phyloP scores from a whole-genome alignment of 345 rosid species.

The Gossypioides kirkii region DNA sequence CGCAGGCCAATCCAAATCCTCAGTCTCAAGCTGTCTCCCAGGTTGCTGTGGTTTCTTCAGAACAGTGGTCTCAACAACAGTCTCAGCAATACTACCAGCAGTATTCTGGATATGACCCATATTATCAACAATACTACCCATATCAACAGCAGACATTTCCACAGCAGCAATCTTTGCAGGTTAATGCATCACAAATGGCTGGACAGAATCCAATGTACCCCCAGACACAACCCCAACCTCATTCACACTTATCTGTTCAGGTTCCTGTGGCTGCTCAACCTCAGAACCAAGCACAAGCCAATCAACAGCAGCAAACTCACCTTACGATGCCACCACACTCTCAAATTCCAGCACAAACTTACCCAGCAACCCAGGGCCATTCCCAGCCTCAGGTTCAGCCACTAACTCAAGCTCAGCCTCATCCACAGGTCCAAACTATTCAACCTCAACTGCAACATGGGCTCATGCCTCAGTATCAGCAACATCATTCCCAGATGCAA shows the following conservation, averaged over 20 bases:
- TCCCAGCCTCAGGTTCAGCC: constrained; percentile 30
- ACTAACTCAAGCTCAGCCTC: constrained; percentile 22
- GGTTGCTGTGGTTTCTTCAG: constrained; percentile 41
- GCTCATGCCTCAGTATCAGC: constrained; percentile 19
- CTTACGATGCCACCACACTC: constrained; percentile 20
- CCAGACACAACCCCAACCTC: constrained; percentile 30
- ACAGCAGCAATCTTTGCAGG: constrained; percentile 35
- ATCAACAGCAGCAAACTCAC: constrained; percentile 32
- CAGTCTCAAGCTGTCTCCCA: constrained; percentile 35
- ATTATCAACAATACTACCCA: constrained; percentile 54
- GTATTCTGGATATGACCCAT: constrained; percentile 46
- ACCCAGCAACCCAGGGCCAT: constrained; percentile 29
- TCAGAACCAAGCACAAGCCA: constrained; percentile 30
- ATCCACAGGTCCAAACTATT: constrained; percentile 7
- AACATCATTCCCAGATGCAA: constrained; percentile 18
- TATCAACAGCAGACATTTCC: constrained; percentile 48
- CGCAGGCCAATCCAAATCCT: constrained; percentile 28
- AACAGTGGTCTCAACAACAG: constrained; percentile 57
- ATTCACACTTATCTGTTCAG: constrained; percentile 27
- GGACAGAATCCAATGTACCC: constrained; percentile 20
- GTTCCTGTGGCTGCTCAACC: constrained; percentile 34
- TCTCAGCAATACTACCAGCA: constrained; percentile 69
- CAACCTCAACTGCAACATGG: constrained; percentile 37
- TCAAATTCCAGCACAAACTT: constrained; percentile 23
- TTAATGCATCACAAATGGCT: constrained; percentile 16